Conservation (phyloP, 805 yeast genomes). For the Kodamaea leandrae region DNA sequence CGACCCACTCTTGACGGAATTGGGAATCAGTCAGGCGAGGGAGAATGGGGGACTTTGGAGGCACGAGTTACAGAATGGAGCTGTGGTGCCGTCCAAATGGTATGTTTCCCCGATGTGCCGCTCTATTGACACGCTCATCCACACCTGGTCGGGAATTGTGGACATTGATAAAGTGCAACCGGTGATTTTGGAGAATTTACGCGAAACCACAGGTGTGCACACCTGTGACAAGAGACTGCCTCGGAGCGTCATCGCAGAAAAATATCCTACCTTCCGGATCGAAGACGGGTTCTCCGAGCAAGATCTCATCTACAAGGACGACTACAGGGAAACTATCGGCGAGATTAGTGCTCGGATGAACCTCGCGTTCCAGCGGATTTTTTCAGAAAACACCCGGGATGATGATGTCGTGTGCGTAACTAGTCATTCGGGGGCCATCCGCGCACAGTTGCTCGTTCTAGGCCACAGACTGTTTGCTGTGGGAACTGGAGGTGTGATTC, state of each 20-base stretch:
- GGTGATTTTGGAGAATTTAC: conserved; percentile 42
- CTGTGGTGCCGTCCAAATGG: conserved; percentile 39
- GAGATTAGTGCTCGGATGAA: conserved; percentile 40
- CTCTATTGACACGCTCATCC: conserved; percentile 46
- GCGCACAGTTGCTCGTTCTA: conserved; percentile 46
- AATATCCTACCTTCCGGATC: conserved; percentile 40
- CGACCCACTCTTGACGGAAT: conserved; percentile 49
- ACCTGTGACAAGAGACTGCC: conserved; percentile 48
- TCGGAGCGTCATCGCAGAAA: conserved; percentile 33
- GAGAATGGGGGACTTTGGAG: conserved; percentile 43
- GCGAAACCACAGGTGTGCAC: conserved; percentile 51
- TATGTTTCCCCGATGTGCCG: conserved; percentile 53
- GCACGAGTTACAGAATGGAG: conserved; percentile 29
- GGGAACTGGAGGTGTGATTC: conserved; percentile 57
- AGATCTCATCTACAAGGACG: conserved; percentile 41
- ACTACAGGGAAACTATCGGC: conserved; percentile 38
- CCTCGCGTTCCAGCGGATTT: conserved; percentile 36
- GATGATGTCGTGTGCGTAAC: conserved; percentile 42
- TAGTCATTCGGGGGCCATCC: conserved; percentile 50
- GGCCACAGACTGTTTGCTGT: conserved; percentile 48
- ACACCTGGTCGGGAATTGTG: conserved; percentile 44
- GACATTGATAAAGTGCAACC: conserved; percentile 27
- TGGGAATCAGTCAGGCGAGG: conserved; percentile 45
- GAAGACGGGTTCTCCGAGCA: conserved; percentile 47
- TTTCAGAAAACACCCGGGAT: conserved; percentile 15